Evolutionary conservation across 129 eudicot genomes (phyloP).

Genomic region (Deinandra increscens): DNA sequence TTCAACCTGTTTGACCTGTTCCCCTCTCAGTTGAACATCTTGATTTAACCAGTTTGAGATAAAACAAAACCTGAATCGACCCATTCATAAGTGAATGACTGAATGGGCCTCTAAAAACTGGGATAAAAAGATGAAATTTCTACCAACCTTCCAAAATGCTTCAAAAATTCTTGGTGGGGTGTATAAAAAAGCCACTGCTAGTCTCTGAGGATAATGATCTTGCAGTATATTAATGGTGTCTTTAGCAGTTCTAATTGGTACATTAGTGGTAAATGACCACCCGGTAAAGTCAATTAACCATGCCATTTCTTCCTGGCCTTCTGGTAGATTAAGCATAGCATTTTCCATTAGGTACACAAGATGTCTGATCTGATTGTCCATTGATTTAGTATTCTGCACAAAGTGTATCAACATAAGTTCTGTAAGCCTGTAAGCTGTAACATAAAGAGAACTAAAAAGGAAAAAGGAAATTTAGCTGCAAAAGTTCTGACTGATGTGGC

Average conservation of each 20-base stretch:
- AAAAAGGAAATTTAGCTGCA: neutral
- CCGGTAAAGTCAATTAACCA: slow-evolving; percentile 91
- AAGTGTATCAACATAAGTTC: neutral
- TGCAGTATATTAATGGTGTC: slow-evolving; percentile 74
- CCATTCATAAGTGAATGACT: neutral
- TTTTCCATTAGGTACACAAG: slow-evolving; percentile 81
- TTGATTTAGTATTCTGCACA: slow-evolving; percentile 66
- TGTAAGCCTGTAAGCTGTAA: neutral
- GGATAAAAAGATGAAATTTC: neutral
- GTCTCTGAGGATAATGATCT: slow-evolving; percentile 92
- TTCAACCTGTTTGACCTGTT: neutral
- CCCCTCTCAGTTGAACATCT: neutral
- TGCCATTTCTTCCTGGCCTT: slow-evolving; percentile 92
- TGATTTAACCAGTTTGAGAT: neutral
- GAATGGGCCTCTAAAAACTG: neutral
- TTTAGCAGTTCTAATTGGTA: slow-evolving; percentile 68
- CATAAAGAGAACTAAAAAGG: neutral
- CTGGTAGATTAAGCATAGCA: slow-evolving; percentile 84
- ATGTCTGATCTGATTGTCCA: slow-evolving; percentile 77
- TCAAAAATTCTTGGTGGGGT: slow-evolving; percentile 75
- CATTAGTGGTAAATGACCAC: slow-evolving; percentile 66
- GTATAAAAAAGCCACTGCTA: slow-evolving; percentile 69
- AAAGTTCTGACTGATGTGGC: neutral
- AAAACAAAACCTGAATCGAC: neutral
- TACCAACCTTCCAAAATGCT: slow-evolving; percentile 79